Base-by-base conservation (phyloP, 2,329 filamentous ascomycete species). In the Acarospora socialis region DNA sequence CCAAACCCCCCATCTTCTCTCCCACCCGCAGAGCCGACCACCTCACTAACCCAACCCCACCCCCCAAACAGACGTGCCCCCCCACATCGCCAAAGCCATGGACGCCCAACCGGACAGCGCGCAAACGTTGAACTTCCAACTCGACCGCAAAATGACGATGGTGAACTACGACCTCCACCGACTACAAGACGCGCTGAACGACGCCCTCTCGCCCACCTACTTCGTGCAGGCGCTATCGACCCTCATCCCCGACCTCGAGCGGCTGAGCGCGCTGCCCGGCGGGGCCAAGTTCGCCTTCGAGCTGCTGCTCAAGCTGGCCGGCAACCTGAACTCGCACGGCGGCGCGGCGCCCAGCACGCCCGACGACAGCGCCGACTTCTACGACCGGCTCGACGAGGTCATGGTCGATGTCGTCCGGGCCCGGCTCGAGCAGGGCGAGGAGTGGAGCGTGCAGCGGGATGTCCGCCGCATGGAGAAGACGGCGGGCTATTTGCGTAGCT, bases 401-500 rank as follows among this genome's bases (percentile, higher is more conserved):
- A 67, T 68, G 63, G 62, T 65, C 17, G 62, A 65, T 15, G 60
- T 68, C 17, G 63, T 68, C n/a, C 50, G 55, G 18, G 56, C 61
- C 20, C 51, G 64, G 9, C 65, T 67, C 44, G 43, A 16, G n/a
- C 35, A 35, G 17, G 56, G 58, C 32, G 63, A 66, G 35, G 59
- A 63, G 33, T 68, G 64, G 64, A 57, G 59, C 15, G 61, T 68
- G 10, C 51, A 54, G 43, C 47, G 63, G 28, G 64, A 68, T 46
- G 63, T 68, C 42, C 67, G 67, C 57, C 53, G 64, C 31, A 65
- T 68, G 37, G 64, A 68, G 51, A 67, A 67, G 57, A 68, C 64
- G 6, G 64, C 63, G 12, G 56, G 52, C 22, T 67, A 66, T 37
- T 50, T 68, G 25, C 50, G 58, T 39, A 41, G 32, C 13, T 65